Conservation (phyloP, 2,329 filamentous ascomycete genomes). For the Fusarium citri region DNA sequence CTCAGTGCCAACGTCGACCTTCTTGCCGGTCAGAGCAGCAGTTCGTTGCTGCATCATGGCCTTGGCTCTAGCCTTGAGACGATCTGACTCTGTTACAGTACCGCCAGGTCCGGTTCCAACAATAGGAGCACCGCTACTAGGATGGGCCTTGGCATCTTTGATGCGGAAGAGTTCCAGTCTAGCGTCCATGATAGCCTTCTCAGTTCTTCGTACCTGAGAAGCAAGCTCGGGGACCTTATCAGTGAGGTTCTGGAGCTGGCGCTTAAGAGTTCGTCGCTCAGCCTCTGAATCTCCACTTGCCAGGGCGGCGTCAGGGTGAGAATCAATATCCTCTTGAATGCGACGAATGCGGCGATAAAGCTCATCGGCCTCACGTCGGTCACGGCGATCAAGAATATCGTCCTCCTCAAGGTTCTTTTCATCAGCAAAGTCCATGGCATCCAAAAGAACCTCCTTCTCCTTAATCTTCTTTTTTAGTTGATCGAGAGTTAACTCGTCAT, state of each 20-base stretch:
- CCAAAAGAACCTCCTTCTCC: slow-evolving; percentile 92
- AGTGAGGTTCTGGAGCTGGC: slow-evolving; percentile 87
- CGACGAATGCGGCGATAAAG: slow-evolving; percentile 91
- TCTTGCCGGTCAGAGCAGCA: slow-evolving; percentile 89
- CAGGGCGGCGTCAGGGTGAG: slow-evolving; percentile 80
- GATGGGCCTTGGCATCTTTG: slow-evolving; percentile 92
- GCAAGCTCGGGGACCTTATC: slow-evolving; percentile 93
- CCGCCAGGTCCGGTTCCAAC: slow-evolving; percentile 95
- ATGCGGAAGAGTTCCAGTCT: slow-evolving; percentile 92
- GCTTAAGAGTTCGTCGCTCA: slow-evolving; percentile 85
- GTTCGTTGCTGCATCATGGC: slow-evolving; percentile 99
- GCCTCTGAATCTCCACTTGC: slow-evolving; percentile 84
- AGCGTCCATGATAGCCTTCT: slow-evolving; percentile 92
- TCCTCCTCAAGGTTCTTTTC: slow-evolving; percentile 92
- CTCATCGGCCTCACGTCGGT: slow-evolving; percentile 92
- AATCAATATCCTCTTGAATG: slow-evolving; percentile 94
- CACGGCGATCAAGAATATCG: slow-evolving; percentile 88
- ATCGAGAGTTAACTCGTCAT: slow-evolving; percentile 86
- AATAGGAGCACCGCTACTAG: slow-evolving; percentile 81
- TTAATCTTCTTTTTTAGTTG: slow-evolving; percentile 92
- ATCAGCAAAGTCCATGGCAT: slow-evolving; percentile 96
- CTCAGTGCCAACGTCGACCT: slow-evolving; percentile 75
- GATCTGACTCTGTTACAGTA: slow-evolving; percentile 89
- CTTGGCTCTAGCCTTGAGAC: slow-evolving; percentile 92
- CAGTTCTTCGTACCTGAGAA: slow-evolving; percentile 89